Conservation (phyloP, 352 stramenopile species). For the Saprolegnia diclina region DNA sequence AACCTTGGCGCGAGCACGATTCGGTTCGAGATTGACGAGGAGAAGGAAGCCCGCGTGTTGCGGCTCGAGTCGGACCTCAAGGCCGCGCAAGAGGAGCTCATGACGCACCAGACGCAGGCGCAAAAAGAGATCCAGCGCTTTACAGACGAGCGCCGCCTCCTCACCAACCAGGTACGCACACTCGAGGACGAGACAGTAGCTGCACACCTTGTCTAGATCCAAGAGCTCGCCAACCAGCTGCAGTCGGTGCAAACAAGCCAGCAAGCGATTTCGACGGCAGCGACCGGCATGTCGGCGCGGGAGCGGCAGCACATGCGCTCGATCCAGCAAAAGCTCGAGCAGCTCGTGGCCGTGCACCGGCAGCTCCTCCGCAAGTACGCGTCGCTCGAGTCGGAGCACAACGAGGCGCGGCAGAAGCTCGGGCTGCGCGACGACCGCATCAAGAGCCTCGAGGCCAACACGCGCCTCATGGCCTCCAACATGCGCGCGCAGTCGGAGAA, state of each 20-base stretch:
- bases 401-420: conserved; percentile 85
- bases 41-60: conserved; percentile 5
- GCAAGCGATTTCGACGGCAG: conserved; percentile 15
- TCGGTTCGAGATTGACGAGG: background rate
- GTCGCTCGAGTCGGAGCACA: conserved; percentile 82
- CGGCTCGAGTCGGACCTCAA: conserved; percentile 22
- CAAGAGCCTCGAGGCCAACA: conserved; percentile 84
- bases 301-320: conserved; percentile 84
- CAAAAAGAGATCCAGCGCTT: conserved; percentile 25
- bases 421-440: conserved; percentile 86
- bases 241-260: conserved; percentile 53
- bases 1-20: conserved; percentile 1
- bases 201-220: conserved; percentile 3
- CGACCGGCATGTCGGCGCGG: conserved; percentile 28
- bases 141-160: conserved; percentile 11
- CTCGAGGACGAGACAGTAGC: too few relatives aligned
- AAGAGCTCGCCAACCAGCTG: conserved; percentile 66
- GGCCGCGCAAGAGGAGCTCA: conserved; percentile 17
- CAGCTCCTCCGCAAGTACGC: conserved; percentile 88
- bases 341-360: conserved; percentile 85
- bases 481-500: conserved; percentile 86
- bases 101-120: conserved; percentile 18
- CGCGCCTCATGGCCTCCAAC: conserved; percentile 81
- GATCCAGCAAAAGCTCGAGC: conserved; percentile 88
- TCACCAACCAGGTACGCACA: conserved; percentile 14